Base-by-base conservation (phyloP, 2,329 filamentous ascomycete genomes). In the Curvularia lunata region DNA sequence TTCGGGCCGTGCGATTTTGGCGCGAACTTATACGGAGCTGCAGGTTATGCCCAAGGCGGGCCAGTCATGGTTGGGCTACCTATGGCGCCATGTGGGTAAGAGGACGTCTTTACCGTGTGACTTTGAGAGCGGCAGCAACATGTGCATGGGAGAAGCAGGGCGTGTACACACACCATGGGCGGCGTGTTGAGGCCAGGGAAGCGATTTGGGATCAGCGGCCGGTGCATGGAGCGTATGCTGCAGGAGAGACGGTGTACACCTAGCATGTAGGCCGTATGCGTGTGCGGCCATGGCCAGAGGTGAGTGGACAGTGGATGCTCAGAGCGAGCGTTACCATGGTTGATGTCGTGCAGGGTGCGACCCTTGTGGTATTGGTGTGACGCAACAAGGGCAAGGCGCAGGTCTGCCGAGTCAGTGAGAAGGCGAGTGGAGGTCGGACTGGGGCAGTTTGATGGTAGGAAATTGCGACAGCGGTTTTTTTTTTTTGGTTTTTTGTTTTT, bases 261-360 rank as follows among this genome's bases (percentile, higher is more conserved):
- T n/a, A n/a, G n/a, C n/a, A n/a, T n/a, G n/a, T n/a, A n/a, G n/a
- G n/a, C n/a, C n/a, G n/a, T 30, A 27, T 46, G n/a, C 27, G 18
- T 21, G 27, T 34, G 27, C 40, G 18, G 34, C 42, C 50, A 40
- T 48, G 45, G 32, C 30, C 19, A 16, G 49, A 47, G 40, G 27
- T 41, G 40, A 48, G 40, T 40, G 50, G 16, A 18, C 28, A 28
- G 12, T 30, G 21, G 34, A 30, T 28, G 9, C 38, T 42, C 47
- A 27, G 41, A 52, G 25, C 25, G 19, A 47, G 46, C 19, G 25
- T 43, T 53, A 57, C 54, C 54, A 59, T 52, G 46, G 47, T 58
- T 54, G 50, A 58, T 61, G 58, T 61, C 54, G 50, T 54, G 58
- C 58, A 61, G 49, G 54, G 54, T 42, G 38, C 34, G 30, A 47